These are phyloP conservation scores for Eutrema yunnanense DNA, from an alignment of 345 rosid genomes.

Conservation along the genomic window DNA sequence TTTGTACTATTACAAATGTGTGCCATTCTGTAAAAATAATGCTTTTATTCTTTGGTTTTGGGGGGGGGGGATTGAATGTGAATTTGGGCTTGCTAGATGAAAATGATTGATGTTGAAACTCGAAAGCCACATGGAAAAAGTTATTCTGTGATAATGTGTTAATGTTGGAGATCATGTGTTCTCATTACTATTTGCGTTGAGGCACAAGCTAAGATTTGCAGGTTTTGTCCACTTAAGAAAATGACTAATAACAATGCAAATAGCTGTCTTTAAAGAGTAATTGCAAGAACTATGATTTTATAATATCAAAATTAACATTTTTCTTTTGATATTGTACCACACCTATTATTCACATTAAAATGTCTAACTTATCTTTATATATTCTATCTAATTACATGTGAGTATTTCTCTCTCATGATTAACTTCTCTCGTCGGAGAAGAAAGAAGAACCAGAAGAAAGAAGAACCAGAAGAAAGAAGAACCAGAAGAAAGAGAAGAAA, in stretches of 20 bases:
- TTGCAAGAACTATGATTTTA: too few species aligned
- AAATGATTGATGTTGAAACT: constrained; percentile 14
- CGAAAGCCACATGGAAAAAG: constrained; percentile 16
- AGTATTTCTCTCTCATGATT: too few species aligned
- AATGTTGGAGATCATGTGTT: constrained; percentile 22
- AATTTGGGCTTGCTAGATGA: not conserved
- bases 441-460: too few species aligned
- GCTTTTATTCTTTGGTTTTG: not conserved
- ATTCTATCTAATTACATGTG: too few species aligned
- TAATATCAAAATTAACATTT: too few species aligned
- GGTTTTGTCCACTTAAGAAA: constrained; percentile 1
- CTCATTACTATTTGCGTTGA: constrained; percentile 11
- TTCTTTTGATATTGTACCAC: too few species aligned
- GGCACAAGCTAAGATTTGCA: constrained; percentile 12
- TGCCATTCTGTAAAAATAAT: not conserved
- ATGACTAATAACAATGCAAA: not conserved
- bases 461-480: too few species aligned
- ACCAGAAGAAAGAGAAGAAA: too few species aligned
- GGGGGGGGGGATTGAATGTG: not conserved
- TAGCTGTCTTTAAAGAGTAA: not conserved
- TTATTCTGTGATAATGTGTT: constrained; percentile 11
- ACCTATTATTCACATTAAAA: too few species aligned
- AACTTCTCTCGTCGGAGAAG: too few species aligned
- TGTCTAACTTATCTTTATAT: too few species aligned
- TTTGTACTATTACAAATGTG: not conserved